Base-by-base conservation (phyloP, 352 stramenopile genomes). In the Blastocystis hominis region DNA sequence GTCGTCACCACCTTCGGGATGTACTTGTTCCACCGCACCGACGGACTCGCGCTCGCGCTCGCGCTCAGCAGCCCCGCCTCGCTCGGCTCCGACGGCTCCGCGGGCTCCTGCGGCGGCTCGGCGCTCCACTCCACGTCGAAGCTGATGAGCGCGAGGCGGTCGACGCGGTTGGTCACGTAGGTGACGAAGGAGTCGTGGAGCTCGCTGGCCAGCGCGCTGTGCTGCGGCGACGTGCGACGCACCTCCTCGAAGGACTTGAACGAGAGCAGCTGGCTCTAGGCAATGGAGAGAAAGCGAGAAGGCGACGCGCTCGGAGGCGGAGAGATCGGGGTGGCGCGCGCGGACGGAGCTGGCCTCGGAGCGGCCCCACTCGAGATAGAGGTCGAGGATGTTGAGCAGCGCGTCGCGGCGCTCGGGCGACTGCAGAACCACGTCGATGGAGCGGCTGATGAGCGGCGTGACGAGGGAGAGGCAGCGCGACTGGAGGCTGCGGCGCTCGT, bases 341-440 rank as follows among this genome's bases (percentile, higher is more conserved):
- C 72, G 54, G 40, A 84, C 62, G 4, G 13, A 24, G 3, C 46
- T n/a, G 30, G 55, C 38, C 46, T 84, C 72, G 38, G 66, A 38
- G 7, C 55, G 34, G 2, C 54, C 36, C 72, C 72, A 84, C 72
- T 84, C 72, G 17, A 84, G 15, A 69, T 47, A 84, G 20, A 84
- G 50, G n/a, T 84, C 72, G 3, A 84, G 30, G 24, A 84, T 53
- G 40, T 66, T 84, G 24, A 84, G 44, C 36, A 84, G 10, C 20
- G 30, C 72, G 56, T 84, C 68, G 20, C 72, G 46, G 9, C 53
- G 34, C 50, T 66, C 72, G 17, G 44, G 24, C 40, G 72, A 66
- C 30, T 66, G 47, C 7, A 84, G 24, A 7, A 84, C 24, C 2
- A 84, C 6, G 55, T 84, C 72, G 13, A 84, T 44, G 17, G 72